Conservation (phyloP, 768 basidiomycete genomes). For the Mycena chlorophos region DNA sequence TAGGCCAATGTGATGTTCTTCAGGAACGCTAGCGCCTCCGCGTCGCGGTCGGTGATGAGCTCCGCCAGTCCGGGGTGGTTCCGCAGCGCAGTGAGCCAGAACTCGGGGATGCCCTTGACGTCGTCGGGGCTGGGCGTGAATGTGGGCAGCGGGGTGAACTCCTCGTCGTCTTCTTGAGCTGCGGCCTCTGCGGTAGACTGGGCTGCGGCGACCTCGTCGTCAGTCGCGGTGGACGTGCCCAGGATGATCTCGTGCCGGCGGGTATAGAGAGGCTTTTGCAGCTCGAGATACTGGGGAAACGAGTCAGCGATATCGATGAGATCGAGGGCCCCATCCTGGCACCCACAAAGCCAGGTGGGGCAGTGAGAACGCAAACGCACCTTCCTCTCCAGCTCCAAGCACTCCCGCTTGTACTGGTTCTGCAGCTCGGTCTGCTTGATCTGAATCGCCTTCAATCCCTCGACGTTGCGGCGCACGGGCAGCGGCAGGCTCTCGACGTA, state of each 20-base stretch:
- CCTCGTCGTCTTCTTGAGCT: conserved; percentile 31
- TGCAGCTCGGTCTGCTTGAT: conserved; percentile 86
- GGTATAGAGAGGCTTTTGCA: conserved; percentile 79
- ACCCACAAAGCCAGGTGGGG: neutral
- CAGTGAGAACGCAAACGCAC: conserved; percentile 40
- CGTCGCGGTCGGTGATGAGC: conserved; percentile 92
- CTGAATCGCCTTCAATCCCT: conserved; percentile 78
- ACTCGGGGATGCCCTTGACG: conserved; percentile 74
- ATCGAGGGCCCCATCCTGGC: neutral
- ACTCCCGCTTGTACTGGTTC: conserved; percentile 91
- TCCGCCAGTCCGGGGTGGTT: conserved; percentile 87
- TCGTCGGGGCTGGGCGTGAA: neutral
- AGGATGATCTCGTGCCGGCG: conserved; percentile 82
- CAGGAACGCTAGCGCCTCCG: conserved; percentile 78
- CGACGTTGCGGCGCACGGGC: conserved; percentile 80
- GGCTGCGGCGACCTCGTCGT: conserved; percentile 73
- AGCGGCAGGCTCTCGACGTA: conserved; percentile 88
- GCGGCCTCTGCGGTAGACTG: conserved; percentile 48
- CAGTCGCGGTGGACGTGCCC: conserved; percentile 69
- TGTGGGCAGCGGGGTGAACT: neutral
- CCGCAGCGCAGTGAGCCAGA: conserved; percentile 95
- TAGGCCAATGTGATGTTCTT: conserved; percentile 81
- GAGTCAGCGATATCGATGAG: conserved; percentile 10
- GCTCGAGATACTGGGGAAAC: conserved; percentile 59
- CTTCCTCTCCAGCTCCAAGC: conserved; percentile 94